phyloP scores from a whole-genome alignment of 768 basidiomycete species.

The Postia placenta region DNA sequence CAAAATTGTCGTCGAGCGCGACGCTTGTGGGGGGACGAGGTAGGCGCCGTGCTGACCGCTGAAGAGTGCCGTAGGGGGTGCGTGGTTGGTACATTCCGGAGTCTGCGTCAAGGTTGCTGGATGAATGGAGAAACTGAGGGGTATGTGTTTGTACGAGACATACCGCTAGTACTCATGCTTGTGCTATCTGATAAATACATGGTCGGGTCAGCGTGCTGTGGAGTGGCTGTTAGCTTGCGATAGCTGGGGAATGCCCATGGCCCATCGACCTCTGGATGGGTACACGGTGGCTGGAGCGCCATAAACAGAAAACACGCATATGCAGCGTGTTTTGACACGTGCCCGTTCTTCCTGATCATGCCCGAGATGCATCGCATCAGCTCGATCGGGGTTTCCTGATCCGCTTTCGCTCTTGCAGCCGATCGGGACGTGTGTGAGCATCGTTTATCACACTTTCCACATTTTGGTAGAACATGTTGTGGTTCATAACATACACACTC shows the following conservation, averaged over 20 bases:
- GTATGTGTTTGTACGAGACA: too few species aligned
- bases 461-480: not conserved
- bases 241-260: not conserved
- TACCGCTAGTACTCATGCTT: conserved; percentile 8
- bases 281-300: conserved; percentile 5
- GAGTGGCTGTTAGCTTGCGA: not conserved
- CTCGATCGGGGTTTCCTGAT: too few species aligned
- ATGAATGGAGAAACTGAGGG: not conserved
- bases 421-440: not conserved
- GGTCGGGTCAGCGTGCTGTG: conserved; percentile 1
- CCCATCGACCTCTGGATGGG: conserved; percentile 6
- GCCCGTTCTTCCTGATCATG: conserved; percentile 9
- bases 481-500: not conserved
- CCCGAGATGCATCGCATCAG: too few species aligned
- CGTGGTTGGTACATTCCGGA: conserved; percentile 5
- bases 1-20: conserved; percentile 23
- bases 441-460: not conserved
- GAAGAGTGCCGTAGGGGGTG: conserved; percentile 6
- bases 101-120: not conserved
- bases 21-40: conserved; percentile 16
- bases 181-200: conserved; percentile 16
- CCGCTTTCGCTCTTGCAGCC: not conserved
- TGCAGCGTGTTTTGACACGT: conserved; percentile 25
- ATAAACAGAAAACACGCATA: conserved; percentile 22
- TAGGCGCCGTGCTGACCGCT: conserved; percentile 9